Conservation (phyloP, 768 basidiomycete genomes). For the Omphalotus guepiniiformis region DNA sequence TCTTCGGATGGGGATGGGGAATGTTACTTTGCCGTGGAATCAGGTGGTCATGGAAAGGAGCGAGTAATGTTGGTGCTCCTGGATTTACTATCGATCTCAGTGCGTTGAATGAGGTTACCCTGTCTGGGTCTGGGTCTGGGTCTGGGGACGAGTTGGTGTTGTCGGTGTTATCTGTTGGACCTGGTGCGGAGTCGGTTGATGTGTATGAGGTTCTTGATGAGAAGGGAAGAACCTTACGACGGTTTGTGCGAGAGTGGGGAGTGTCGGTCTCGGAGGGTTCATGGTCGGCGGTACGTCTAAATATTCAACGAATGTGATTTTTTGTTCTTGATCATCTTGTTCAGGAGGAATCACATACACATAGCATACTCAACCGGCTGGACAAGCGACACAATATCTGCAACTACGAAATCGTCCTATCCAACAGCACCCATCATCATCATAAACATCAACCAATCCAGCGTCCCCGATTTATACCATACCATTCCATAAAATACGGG, state of each 20-base stretch:
- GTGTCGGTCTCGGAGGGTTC: slow-evolving; percentile 10
- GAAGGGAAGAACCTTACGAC: slow-evolving; percentile 3
- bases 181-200: slow-evolving; percentile 2
- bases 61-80: no score
- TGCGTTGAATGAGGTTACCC: slow-evolving; percentile 7
- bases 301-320: no score
- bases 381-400: not conserved
- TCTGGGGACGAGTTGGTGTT: no score
- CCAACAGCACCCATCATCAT: slow-evolving; percentile 5
- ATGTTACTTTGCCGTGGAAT: no score
- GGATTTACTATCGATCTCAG: no score
- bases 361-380: not conserved
- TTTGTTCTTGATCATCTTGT: no score
- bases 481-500: slow-evolving; percentile 3
- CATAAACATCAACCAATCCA: not conserved
- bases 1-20: no score
- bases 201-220: slow-evolving; percentile 6
- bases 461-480: not conserved
- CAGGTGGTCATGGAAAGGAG: no score
- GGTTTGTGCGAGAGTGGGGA: not conserved
- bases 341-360: slow-evolving; percentile 7
- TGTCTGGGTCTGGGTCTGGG: no score
- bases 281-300: slow-evolving; percentile 5
- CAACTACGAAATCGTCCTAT: slow-evolving; percentile 9
- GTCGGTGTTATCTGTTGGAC: no score